Percentiles rank a stretch among this genome's conserved stretches.
Conservation (phyloP, 768 basidiomycete species). For the Phanerodontia chrysosporium region DNA sequence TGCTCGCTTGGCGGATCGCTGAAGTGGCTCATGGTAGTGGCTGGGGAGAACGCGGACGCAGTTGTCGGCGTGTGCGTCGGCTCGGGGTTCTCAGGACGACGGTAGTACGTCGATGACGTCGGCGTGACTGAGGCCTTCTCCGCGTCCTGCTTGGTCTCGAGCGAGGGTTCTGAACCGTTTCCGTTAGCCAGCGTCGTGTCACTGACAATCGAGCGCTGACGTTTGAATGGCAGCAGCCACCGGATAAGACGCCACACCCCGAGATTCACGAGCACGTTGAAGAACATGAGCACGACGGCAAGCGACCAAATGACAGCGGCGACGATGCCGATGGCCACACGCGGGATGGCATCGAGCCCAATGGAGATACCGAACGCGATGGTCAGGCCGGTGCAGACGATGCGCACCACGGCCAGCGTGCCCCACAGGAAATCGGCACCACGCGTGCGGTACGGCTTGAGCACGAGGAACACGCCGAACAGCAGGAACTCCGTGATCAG, state of each 20-base stretch:
- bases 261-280: constrained; percentile 42
- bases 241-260: constrained; percentile 20
- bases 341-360: constrained; percentile 66
- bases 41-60: constrained; percentile 13
- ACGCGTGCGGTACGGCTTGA: constrained; percentile 63
- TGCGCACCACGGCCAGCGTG: constrained; percentile 62
- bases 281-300: constrained; percentile 62
- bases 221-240: constrained; percentile 14
- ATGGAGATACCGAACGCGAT: constrained; percentile 73
- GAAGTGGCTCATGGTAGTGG: constrained; percentile 14
- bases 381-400: constrained; percentile 66
- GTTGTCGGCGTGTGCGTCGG: constrained; percentile 19
- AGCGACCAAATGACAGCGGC: constrained; percentile 69
- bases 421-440: constrained; percentile 68
- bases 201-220: constrained; percentile 6
- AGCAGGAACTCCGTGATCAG: constrained; percentile 64
- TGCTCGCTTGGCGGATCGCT: constrained; percentile 12
- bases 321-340: constrained; percentile 77
- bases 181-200: constrained; percentile 17
- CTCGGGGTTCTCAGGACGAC: constrained; percentile 23
- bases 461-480: constrained; percentile 44
- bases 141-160: constrained; percentile 11
- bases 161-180: constrained; percentile 14
- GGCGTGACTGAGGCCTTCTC: constrained; percentile 19
- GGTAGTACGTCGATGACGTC: constrained; percentile 16